These are phyloP conservation scores for Nothophytophthora sp. DNA, from an alignment of 352 stramenopile genomes.

Conservation along the genomic window DNA sequence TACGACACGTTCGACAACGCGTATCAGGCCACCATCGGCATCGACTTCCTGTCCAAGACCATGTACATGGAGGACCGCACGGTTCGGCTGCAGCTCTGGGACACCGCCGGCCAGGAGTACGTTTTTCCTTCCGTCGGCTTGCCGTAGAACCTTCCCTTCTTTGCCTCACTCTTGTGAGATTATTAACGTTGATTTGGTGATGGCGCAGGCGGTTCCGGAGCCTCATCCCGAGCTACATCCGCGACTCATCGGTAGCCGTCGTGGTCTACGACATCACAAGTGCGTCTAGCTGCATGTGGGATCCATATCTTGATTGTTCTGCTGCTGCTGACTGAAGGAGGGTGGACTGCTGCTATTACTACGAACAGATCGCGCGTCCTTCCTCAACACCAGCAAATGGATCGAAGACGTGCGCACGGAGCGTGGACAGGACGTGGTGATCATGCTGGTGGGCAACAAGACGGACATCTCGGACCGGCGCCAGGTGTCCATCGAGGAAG, in stretches of 20 bases:
- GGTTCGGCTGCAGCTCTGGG: slow-evolving; percentile 98
- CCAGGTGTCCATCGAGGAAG: slow-evolving; percentile 98
- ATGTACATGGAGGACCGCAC: slow-evolving; percentile 99
- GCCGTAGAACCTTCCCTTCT: slow-evolving; percentile 2
- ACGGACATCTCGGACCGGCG: slow-evolving; percentile 98
- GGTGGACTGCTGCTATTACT: slow-evolving; percentile 3
- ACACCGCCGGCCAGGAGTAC: slow-evolving; percentile 98
- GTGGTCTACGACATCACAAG: slow-evolving; percentile 99
- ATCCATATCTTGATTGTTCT: no score
- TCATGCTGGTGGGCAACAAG: slow-evolving; percentile 99
- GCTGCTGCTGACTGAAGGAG: slow-evolving; percentile 1
- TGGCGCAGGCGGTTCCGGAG: slow-evolving; percentile 86
- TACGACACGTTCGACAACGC: slow-evolving; percentile 98
- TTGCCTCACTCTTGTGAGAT: no score
- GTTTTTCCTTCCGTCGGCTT: slow-evolving; percentile 9
- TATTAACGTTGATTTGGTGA: no score
- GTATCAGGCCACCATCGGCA: slow-evolving; percentile 99
- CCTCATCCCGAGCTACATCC: slow-evolving; percentile 97
- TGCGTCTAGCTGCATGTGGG: slow-evolving; percentile 36
- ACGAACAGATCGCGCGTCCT: slow-evolving; percentile 91
- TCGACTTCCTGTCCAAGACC: slow-evolving; percentile 99
- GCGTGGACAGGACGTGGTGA: slow-evolving; percentile 98
- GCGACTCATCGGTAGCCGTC: slow-evolving; percentile 99
- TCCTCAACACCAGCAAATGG: slow-evolving; percentile 99
- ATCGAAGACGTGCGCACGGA: slow-evolving; percentile 99